Conservation (phyloP, 768 basidiomycete genomes). For the Cyclocybe aegerita region DNA sequence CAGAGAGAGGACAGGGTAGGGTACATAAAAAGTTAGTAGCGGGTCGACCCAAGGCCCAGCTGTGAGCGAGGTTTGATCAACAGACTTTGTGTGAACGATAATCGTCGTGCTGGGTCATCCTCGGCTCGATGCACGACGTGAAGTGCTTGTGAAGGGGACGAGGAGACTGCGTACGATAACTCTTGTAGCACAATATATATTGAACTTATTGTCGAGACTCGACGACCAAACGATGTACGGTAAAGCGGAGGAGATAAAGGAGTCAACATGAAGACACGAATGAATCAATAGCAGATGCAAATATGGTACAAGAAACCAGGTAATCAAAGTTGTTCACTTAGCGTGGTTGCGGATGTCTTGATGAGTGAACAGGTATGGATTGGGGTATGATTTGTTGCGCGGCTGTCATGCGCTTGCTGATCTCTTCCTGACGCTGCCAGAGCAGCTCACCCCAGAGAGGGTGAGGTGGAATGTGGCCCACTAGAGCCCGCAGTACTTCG, state of each 20-base stretch:
- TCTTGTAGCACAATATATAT: constrained; percentile 10
- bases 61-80: too few relatives aligned
- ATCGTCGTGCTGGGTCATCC: too few relatives aligned
- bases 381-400: constrained; percentile 22
- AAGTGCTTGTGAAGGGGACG: not conserved
- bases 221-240: constrained; percentile 8
- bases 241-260: constrained; percentile 6
- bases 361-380: constrained; percentile 9
- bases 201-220: not conserved
- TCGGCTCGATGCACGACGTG: not conserved
- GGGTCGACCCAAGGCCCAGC: too few relatives aligned
- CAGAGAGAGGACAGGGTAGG: too few relatives aligned
- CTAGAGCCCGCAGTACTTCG: constrained; percentile 77
- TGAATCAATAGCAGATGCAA: constrained; percentile 15
- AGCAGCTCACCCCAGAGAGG: constrained; percentile 91
- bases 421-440: constrained; percentile 76
- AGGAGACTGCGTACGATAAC: not conserved
- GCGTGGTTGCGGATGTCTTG: constrained; percentile 10
- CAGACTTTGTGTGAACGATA: too few relatives aligned
- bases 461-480: constrained; percentile 89
- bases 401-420: constrained; percentile 30
- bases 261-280: constrained; percentile 19
- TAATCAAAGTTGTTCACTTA: constrained; percentile 2
- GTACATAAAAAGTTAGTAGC: too few relatives aligned
- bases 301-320: constrained; percentile 18